These are phyloP conservation scores for Physcomitrium patens DNA, from an alignment of 225 moss, liverwort and hornwort species.

Conservation along the genomic window DNA sequence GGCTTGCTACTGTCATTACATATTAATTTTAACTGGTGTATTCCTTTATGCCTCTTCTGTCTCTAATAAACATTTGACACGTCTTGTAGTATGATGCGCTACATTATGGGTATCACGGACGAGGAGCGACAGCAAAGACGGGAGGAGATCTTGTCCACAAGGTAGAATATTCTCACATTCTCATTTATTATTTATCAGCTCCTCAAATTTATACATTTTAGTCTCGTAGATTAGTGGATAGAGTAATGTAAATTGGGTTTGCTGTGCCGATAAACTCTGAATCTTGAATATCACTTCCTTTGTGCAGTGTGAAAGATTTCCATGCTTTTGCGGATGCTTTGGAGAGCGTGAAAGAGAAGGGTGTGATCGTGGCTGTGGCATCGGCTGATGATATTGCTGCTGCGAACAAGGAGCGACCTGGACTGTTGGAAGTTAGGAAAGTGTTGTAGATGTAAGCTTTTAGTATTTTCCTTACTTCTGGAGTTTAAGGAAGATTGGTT, in stretches of 20 bases:
- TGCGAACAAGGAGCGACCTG: slow-evolving; percentile 82
- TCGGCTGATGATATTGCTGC: slow-evolving; percentile 87
- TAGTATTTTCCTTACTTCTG: background rate
- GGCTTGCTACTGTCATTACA: background rate
- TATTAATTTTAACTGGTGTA: background rate
- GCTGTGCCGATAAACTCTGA: background rate
- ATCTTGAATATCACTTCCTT: background rate
- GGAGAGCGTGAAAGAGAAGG: slow-evolving; percentile 84
- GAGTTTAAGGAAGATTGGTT: background rate
- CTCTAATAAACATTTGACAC: background rate
- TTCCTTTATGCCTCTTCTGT: background rate
- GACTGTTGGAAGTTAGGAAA: slow-evolving; percentile 83
- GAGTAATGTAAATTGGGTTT: too few species aligned
- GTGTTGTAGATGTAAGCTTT: slow-evolving; percentile 61
- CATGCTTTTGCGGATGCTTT: slow-evolving; percentile 75
- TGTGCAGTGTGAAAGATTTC: slow-evolving; percentile 91
- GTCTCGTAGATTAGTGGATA: too few species aligned
- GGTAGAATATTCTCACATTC: slow-evolving; percentile 43
- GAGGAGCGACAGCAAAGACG: slow-evolving; percentile 91
- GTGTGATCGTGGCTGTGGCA: slow-evolving; percentile 88
- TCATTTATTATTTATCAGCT: background rate
- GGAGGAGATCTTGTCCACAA: slow-evolving; percentile 91
- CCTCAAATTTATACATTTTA: background rate
- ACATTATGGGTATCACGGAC: slow-evolving; percentile 95
- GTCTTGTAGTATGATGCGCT: slow-evolving; percentile 82